Evolutionary conservation across 305 asterid genomes (phyloP).

Genomic region (Fraxinus sp.): DNA sequence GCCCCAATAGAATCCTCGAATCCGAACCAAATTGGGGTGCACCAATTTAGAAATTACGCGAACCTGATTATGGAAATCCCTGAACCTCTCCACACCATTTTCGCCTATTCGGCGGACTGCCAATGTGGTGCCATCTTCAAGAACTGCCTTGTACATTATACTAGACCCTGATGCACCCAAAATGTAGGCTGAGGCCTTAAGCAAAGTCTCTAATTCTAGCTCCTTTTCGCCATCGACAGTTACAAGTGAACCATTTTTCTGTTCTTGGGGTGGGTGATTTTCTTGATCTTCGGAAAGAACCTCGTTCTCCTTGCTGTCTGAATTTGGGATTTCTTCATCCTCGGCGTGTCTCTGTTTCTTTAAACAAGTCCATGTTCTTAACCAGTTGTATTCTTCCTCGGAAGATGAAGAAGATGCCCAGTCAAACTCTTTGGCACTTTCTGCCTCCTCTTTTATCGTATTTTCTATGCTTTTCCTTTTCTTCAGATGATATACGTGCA

Average conservation of each 20-base stretch:
- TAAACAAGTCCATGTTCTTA: conserved; percentile 67
- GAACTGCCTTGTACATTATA: conserved; percentile 86
- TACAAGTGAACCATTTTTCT: conserved; percentile 64
- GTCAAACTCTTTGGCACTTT: conserved; percentile 57
- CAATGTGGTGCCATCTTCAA: conserved; percentile 66
- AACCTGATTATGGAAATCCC: conserved; percentile 79
- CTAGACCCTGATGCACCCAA: conserved; percentile 85
- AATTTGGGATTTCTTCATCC: conserved; percentile 28
- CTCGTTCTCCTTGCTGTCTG: conserved; percentile 33
- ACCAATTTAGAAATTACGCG: conserved; percentile 65
- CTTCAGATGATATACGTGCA: conserved; percentile 45
- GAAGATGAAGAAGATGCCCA: conserved; percentile 72
- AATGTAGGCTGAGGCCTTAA: conserved; percentile 84
- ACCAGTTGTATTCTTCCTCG: conserved; percentile 58
- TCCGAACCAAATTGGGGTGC: conserved; percentile 73
- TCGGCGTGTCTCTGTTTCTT: conserved; percentile 44
- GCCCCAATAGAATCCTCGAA: conserved; percentile 93
- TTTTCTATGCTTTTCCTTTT: conserved; percentile 35
- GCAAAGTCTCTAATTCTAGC: conserved; percentile 71
- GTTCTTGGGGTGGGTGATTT: conserved; percentile 24
- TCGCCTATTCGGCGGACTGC: conserved; percentile 89
- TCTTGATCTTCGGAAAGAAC: conserved; percentile 12
- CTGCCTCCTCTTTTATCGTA: conserved; percentile 39
- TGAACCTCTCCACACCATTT: conserved; percentile 66
- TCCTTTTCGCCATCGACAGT: conserved; percentile 79